Evolutionary conservation across 371 early-diverging fungal genomes (phyloP).

Genomic region (Lichtheimia ornata): DNA sequence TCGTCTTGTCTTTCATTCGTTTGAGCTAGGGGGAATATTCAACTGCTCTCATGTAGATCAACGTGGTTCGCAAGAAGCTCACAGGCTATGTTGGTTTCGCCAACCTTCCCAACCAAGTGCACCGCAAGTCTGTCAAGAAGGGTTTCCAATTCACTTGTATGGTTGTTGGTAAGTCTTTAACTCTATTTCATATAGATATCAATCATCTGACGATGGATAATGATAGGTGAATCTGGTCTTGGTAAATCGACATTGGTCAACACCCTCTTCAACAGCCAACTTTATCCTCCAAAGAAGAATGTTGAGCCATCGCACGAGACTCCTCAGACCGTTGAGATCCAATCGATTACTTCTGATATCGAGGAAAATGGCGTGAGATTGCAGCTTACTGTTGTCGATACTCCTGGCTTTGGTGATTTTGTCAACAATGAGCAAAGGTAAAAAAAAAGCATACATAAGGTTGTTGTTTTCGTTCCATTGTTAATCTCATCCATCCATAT

Average conservation of each 20-base stretch:
- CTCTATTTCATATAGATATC: neutral
- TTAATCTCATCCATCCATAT: neutral
- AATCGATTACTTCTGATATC: constrained; percentile 88
- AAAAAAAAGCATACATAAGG: neutral
- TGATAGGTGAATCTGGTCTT: constrained; percentile 92
- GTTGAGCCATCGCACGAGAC: constrained; percentile 82
- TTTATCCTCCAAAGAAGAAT: constrained; percentile 87
- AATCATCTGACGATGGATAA: neutral
- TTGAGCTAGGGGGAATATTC: neutral
- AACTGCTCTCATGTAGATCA: constrained; percentile 24
- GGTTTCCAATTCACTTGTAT: constrained; percentile 99
- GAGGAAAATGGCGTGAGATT: constrained; percentile 91
- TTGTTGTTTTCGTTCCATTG: too few species aligned
- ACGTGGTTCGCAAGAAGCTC: constrained; percentile 74
- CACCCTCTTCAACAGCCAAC: constrained; percentile 94
- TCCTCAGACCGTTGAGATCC: constrained; percentile 92
- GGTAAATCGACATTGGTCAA: constrained; percentile 99
- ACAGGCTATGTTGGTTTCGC: constrained; percentile 97
- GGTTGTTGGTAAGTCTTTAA: constrained; percentile 85
- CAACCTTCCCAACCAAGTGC: constrained; percentile 98
- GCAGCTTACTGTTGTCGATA: constrained; percentile 92
- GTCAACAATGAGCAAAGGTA: constrained; percentile 94
- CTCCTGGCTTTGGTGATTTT: constrained; percentile 94
- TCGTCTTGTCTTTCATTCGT: neutral
- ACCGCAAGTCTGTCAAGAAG: constrained; percentile 96